Base-by-base conservation (phyloP, 129 eudicot genomes). In the Chrysanthemum makinoi region DNA sequence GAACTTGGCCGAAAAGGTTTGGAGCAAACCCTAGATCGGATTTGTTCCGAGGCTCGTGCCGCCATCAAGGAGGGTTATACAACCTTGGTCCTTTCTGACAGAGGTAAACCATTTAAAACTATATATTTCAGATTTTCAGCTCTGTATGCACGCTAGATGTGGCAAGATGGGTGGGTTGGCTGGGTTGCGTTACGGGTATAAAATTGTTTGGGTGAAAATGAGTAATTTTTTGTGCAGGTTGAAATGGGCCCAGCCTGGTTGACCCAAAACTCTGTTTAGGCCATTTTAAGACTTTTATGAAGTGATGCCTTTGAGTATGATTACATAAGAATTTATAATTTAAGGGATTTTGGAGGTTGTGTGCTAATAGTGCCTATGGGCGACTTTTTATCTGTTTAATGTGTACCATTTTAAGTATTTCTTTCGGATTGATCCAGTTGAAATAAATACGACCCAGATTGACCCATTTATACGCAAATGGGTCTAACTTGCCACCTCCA, bases 21-120 rank as follows among this genome's bases (percentile, higher is more conserved):
- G 89, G 97, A 95, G 81, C 84, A 87, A 86, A 95, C 99, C 35
- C 66, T 95, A 11, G 87, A 90, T 71, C 84, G 96, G 68, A 84
- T 95, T 16, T 95, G 99, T 80, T 74, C 83, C 18, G 85, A 95
- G 77, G 99, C 99, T 5, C 93, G 80, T 28, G 77, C 77, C 52
- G 99, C 99, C 44, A 90, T 95, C 56, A 84, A 95, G 76, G 94
- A 86, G 80, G 97, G 97, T 10, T 90, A 87, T 70, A 88, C 97
- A 5, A 81, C 95, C 6, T 66, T 95, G 62, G 96, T 95, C 46
- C 97, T 95, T 70, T 95, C 99, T 35, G 99, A 95, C 70, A 80
- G 99, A 88, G 97, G 99, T 95, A 95, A 22, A 6, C 11, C 10
- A 44, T 73, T 57, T 35, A 3, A 47, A n/a, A 9, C 3, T 39